Base-by-base conservation (phyloP, 495 filamentous ascomycete genomes). In the Hypoxylon fuscum region DNA sequence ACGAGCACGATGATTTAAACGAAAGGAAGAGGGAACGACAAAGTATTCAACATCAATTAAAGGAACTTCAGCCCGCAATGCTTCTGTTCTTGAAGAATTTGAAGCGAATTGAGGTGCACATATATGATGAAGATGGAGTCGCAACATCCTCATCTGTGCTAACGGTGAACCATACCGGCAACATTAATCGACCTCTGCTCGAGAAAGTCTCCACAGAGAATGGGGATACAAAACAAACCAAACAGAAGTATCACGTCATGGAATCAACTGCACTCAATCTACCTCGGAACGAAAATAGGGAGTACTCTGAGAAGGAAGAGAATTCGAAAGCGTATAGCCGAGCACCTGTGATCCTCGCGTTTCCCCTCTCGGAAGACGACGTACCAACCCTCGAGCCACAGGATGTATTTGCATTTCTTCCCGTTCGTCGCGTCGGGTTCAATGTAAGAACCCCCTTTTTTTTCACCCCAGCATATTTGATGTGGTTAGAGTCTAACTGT, bases 31-130 rank as follows among this genome's bases (percentile, higher is more conserved):
- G 14, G 15, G 62, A 64, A 32, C 64, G 53, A 1, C 43, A 72
- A 45, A 68, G 34, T 9, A 72, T 69, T 25, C 21, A 54, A 6
- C 27, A 72, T 4, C 68, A 79, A 42, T 65, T 79, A 21, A 34
- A 67, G 12, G 64, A 75, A 6, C 57, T 77, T 9, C 66, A 76
- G 21, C 62, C 59, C 6, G 66, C 71, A 1, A 68, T 76, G 57
- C 68, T 79, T 0, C 58, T 79, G 2, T 78, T 79, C 47, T 23
- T 79, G 49, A 76, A 69, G 58, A 76, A 76, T 9, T 45, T 79
- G 25, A 62, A 50, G 23, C 53, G 14, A 11, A 72, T 78, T 25
- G 44, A 74, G 1, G 51, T 78, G 8, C 22, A n/a, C 4, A 53
- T 72, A 7, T 69, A 69, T 52, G 63, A 75, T 45, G 51, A 70